Evolutionary conservation across 495 filamentous ascomycete genomes (phyloP), one percentile per base, ranked within the genome.

Genomic region (Lasiosphaeris hirsuta): DNA sequence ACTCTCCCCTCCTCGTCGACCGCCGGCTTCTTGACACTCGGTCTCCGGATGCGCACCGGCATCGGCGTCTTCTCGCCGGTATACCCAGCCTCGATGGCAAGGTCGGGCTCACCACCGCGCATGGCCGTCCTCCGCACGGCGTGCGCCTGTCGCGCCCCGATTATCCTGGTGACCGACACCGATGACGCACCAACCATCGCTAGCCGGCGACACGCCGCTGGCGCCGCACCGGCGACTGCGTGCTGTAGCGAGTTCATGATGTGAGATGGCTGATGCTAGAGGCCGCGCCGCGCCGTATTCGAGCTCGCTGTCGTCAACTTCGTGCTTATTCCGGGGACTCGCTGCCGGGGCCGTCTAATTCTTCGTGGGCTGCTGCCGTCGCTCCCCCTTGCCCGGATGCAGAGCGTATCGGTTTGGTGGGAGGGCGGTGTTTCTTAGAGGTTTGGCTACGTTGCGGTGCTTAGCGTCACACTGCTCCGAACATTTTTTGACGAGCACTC

Each of bases 401-500:
- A 30, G 23, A 30, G 23, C 23, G 23, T 30, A 5, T 30, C 23
- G 39, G 40, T 34, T 33, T 47, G 54, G 15, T 15, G 33, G 13
- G 33, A 11, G 15, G 38, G 23, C 10, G 56, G 30, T 35, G 34
- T 14, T 18, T 18, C 23, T n/a, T 14, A 10, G 45, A 10, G 10
- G 39, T 23, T 45, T 44, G 9, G 23, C 23, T 30, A 5, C 23
- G 23, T 30, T 41, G 42, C 33, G 19, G 15, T 38, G 30, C n/a
- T 14, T 17, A 45, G 45, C 41, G 52, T 43, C 54, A 2, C 5
- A 30, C 2, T 62, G 49, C 51, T 54, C 42, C 42, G 47, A 68
- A 68, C 64, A 63, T 60, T 68, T 68, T 68, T 68, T 61, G 60
- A 57, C 17, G 45, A 30, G 34, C 23, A 42, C 17, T 36, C 58